Percentiles rank a stretch among this genome's conserved stretches.
Conservation (phyloP, 2,329 filamentous ascomycete genomes). For the Penicillium sp. region DNA sequence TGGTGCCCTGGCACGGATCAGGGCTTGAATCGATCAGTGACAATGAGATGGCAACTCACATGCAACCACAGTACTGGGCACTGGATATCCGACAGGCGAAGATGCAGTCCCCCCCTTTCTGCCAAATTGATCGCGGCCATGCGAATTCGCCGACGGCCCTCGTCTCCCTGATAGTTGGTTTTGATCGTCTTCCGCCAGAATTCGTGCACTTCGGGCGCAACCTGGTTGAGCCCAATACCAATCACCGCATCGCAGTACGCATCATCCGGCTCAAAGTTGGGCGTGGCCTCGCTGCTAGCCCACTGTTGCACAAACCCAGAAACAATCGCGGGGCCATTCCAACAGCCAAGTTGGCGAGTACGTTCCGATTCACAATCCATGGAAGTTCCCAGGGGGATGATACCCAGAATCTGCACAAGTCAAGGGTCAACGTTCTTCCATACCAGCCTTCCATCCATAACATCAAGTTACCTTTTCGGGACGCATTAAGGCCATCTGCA, state of each 20-base stretch:
- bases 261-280: conserved; percentile 49
- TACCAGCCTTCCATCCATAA: neutral
- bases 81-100: conserved; percentile 50
- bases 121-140: conserved; percentile 56
- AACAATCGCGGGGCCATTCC: conserved; percentile 48
- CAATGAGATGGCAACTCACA: conserved; percentile 37
- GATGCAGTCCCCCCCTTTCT: conserved; percentile 54
- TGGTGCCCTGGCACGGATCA: conserved; percentile 19
- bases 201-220: conserved; percentile 40
- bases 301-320: conserved; percentile 45
- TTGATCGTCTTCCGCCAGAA: conserved; percentile 53
- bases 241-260: conserved; percentile 53
- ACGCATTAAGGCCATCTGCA: conserved; percentile 56
- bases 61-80: conserved; percentile 58
- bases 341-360: conserved; percentile 52
- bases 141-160: conserved; percentile 50
- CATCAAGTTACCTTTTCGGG: conserved; percentile 48
- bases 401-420: conserved; percentile 50
- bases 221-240: conserved; percentile 52
- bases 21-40: conserved; percentile 25
- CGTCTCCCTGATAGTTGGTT: conserved; percentile 54
- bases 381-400: conserved; percentile 58
- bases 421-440: neutral
- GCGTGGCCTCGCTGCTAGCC: conserved; percentile 43
- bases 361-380: conserved; percentile 54